A percentile compares a stretch with the other conserved stretches of the same genome.
These are phyloP conservation scores for Cornus florida DNA, from an alignment of 148 eudicot species.

Conservation along the genomic window DNA sequence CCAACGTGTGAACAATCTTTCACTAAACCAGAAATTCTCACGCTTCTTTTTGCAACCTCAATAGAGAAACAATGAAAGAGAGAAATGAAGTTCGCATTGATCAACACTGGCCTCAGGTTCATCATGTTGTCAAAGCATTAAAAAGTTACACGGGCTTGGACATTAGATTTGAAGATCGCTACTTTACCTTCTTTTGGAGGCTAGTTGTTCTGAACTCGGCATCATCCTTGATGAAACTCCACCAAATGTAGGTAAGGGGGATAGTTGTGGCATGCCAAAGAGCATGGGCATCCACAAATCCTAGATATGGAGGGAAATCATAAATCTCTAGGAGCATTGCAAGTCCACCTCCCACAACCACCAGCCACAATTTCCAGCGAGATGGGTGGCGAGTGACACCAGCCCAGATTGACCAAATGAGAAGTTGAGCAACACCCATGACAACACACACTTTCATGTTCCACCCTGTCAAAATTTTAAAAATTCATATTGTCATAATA, in stretches of 20 bases:
- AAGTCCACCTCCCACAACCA: constrained; percentile 67
- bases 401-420: constrained; percentile 83
- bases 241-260: constrained; percentile 85
- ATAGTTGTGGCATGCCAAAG: constrained; percentile 89
- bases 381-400: constrained; percentile 73
- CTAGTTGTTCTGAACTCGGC: constrained; percentile 55
- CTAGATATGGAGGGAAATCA: constrained; percentile 81
- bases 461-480: constrained; percentile 57
- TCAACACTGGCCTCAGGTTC: neutral
- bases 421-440: constrained; percentile 71
- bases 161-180: constrained; percentile 16
- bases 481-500: neutral
- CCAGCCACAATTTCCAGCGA: constrained; percentile 79
- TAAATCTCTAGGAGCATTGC: constrained; percentile 82
- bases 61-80: neutral
- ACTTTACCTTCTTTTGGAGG: constrained; percentile 65
- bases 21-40: neutral
- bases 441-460: constrained; percentile 85
- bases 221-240: constrained; percentile 91
- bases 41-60: neutral
- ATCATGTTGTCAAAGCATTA: neutral
- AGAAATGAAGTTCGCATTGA: neutral
- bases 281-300: constrained; percentile 81
- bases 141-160: neutral
- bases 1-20: neutral